Base-by-base conservation (phyloP, 2,329 filamentous ascomycete species). In the Diaporthe humulicola region DNA sequence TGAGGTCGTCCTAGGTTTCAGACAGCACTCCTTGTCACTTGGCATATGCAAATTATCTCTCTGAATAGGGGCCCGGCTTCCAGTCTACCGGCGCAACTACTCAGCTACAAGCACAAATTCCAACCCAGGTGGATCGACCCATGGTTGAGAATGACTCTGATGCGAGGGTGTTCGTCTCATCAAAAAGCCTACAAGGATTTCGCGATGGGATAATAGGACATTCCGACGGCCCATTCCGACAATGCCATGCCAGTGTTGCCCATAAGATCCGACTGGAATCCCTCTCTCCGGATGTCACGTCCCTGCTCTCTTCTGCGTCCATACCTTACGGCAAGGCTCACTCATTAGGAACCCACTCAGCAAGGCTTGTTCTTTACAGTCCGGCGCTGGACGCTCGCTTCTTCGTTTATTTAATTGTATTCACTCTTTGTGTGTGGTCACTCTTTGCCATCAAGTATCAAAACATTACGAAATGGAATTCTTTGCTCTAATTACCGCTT, bases 101-200 rank as follows among this genome's bases (percentile, higher is more conserved):
- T 54, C 45, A 69, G 64, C 45, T 54, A 22, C 4, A 40, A 40
- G 33, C 33, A 15, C 33, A 40, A 54, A 10, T 36, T n/a, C 9
- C 30, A 40, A 28, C n/a, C 22, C n/a, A 1, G 22, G 64, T 54
- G 64, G 64, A 54, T 28, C 64, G 40, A 38, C 64, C 60, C 64
- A 69, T 54, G 48, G n/a, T 69, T 54, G 64, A 54, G 33, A 69
- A 40, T 69, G 48, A 69, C 45, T 69, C 64, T 54, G 48, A 22
- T 54, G 48, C 45, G 64, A 69, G 48, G 64, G 64, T 54, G 64
- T 54, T 69, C 64, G 64, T 69, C 64, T 69, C 64, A 69, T 54
- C 17, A 54, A 30, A 54, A 69, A 40, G n/a, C 10, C 48, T 69
- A 69, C 48, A 54, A 2, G 48, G 64, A 54, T 54, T 10, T 25